phyloP scores from a whole-genome alignment of 805 yeast genomes.

The Lachancea cidri region DNA sequence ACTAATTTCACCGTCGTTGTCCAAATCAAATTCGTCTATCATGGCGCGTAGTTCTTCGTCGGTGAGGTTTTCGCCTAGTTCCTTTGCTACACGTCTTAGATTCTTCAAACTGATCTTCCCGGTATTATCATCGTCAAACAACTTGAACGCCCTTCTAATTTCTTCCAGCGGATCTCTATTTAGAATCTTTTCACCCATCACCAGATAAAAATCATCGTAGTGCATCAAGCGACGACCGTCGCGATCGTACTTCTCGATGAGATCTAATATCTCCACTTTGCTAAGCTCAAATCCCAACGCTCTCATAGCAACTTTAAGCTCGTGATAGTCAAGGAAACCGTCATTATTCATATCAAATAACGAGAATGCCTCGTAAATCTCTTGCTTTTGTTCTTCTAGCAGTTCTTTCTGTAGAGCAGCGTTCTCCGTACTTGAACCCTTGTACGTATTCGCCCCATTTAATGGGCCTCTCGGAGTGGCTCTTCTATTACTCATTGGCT shows the following conservation, averaged over 20 bases:
- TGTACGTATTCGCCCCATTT: slow-evolving; percentile 5
- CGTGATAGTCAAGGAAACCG: slow-evolving; percentile 87
- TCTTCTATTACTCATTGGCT: slow-evolving; percentile 10
- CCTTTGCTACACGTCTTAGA: slow-evolving; percentile 84
- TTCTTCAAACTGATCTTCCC: slow-evolving; percentile 82
- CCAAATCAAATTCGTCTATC: slow-evolving; percentile 96
- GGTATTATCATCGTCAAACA: slow-evolving; percentile 83
- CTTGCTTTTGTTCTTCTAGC: slow-evolving; percentile 82
- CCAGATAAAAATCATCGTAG: slow-evolving; percentile 70
- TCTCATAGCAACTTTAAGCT: slow-evolving; percentile 85
- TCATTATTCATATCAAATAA: slow-evolving; percentile 91
- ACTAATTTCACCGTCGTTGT: slow-evolving; percentile 91
- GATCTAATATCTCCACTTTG: slow-evolving; percentile 66
- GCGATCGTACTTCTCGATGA: slow-evolving; percentile 76
- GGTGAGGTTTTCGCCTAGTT: slow-evolving; percentile 82
- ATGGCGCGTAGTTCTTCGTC: slow-evolving; percentile 93
- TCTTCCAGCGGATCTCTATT: slow-evolving; percentile 92
- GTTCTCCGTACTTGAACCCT: slow-evolving; percentile 8
- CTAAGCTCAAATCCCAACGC: slow-evolving; percentile 88
- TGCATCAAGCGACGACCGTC: slow-evolving; percentile 68
- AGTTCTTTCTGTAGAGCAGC: slow-evolving; percentile 46
- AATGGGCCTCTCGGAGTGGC: slow-evolving; percentile 8
- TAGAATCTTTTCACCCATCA: slow-evolving; percentile 74
- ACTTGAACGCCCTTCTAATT: slow-evolving; percentile 78
- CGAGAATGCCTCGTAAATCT: slow-evolving; percentile 86